Conservation (phyloP, 192 early-diverging fungal species). For the Geranomyces michiganensis region DNA sequence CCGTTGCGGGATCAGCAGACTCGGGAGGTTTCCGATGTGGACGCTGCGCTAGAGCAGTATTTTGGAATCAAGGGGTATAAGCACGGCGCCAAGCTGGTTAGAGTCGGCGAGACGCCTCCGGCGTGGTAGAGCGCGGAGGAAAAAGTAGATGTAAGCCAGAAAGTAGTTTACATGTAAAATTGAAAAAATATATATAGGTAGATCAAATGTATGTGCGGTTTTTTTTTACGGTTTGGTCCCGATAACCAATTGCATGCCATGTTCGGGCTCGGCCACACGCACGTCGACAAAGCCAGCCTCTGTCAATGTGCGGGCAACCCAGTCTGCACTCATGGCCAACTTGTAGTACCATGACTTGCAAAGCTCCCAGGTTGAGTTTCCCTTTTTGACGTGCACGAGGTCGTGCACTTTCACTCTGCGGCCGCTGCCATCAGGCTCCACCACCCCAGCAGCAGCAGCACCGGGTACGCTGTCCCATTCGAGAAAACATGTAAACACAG, state of each 20-base stretch:
- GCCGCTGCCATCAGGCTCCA: constrained; percentile 29
- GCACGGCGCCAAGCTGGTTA: neutral
- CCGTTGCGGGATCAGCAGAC: neutral
- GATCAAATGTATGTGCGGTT: too few species aligned
- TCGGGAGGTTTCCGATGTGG: neutral
- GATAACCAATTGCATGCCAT: constrained; percentile 25
- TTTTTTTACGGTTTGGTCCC: constrained; percentile 14
- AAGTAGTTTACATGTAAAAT: too few species aligned
- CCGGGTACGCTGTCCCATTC: constrained; percentile 31
- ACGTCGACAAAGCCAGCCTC: constrained; percentile 18
- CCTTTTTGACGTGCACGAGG: constrained; percentile 43
- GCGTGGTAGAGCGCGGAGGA: constrained; percentile 9
- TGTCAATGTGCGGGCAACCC: neutral
- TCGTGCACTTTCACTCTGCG: constrained; percentile 33
- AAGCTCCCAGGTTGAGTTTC: constrained; percentile 38
- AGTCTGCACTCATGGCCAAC: constrained; percentile 22
- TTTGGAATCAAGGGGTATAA: constrained; percentile 8
- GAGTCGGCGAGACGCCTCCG: neutral
- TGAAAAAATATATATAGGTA: too few species aligned
- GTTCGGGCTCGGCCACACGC: neutral
- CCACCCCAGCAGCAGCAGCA: neutral
- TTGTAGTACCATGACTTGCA: constrained; percentile 42
- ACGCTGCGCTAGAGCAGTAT: neutral
- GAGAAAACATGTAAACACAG: constrained; percentile 45
- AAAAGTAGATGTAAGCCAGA: too few species aligned